Percentiles rank a stretch among this genome's conserved stretches.
Conservation (phyloP, 2,329 filamentous ascomycete species). For the Exserohilum rostratum region DNA sequence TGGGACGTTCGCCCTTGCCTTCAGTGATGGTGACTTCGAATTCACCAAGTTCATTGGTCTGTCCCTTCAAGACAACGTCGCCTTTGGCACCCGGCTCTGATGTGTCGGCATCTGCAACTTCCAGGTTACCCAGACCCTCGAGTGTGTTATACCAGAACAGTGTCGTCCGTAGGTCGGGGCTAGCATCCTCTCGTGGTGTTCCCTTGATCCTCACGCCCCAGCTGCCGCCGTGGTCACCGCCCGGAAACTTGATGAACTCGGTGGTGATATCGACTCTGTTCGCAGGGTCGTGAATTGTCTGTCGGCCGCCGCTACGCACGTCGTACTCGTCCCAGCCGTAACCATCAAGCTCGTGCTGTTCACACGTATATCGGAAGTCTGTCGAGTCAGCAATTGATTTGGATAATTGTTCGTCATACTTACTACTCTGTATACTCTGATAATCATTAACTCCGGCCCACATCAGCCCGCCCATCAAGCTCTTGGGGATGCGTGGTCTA, state of each 20-base stretch:
- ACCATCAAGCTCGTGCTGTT: slow-evolving; percentile 92
- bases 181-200: slow-evolving; percentile 70
- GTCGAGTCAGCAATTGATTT: slow-evolving; percentile 20
- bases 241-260: slow-evolving; percentile 90
- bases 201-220: slow-evolving; percentile 93
- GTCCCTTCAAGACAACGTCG: slow-evolving; percentile 72
- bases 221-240: slow-evolving; percentile 82
- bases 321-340: slow-evolving; percentile 99
- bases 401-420: slow-evolving; percentile 39
- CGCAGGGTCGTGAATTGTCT: slow-evolving; percentile 87
- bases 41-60: slow-evolving; percentile 73
- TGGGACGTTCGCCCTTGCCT: slow-evolving; percentile 67
- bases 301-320: slow-evolving; percentile 80
- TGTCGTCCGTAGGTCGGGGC: slow-evolving; percentile 72
- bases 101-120: slow-evolving; percentile 60
- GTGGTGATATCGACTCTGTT: slow-evolving; percentile 92
- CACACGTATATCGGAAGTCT: slow-evolving; percentile 93
- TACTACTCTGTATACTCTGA: slow-evolving; percentile 75
- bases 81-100: slow-evolving; percentile 59
- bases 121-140: slow-evolving; percentile 74
- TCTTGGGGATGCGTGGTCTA: slow-evolving; percentile 79
- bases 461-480: slow-evolving; percentile 80
- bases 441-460: slow-evolving; percentile 88
- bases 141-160: slow-evolving; percentile 82
- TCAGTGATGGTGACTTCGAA: slow-evolving; percentile 80